Base-by-base conservation (phyloP, 2,329 filamentous ascomycete species). In the Colletotrichum endophyticum region DNA sequence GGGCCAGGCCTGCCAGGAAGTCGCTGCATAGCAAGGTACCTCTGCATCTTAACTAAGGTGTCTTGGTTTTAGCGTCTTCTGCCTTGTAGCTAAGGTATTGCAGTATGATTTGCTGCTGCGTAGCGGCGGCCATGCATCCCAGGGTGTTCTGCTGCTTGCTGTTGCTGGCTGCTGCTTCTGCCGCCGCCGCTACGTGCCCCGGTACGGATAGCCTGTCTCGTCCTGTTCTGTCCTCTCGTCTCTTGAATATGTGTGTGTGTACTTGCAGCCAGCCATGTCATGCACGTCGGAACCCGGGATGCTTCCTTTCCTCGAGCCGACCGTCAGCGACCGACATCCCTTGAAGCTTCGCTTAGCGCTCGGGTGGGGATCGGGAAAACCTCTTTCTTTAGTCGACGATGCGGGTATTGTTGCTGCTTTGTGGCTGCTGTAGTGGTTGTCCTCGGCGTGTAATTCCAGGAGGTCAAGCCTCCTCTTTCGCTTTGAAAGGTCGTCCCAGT, bases 231-330 rank as follows among this genome's bases (percentile, higher is more conserved):
- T 53, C 44, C 44, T 49, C 6, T 49, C 44, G n/a, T 49, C 44
- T 49, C 44, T 53, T 22, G n/a, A 39, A 19, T 9, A 19, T 27
- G 8, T 63, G 59, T 53, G 59, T 44, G 19, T 28, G 28, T 49
- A 53, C 61, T 25, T 36, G 59, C 59, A 32, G 22, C 44, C 27
- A 62, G 28, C 59, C 59, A 34, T 53, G 44, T 53, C 44, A 62
- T 70, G 71, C 56, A 73, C 36, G 39, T 68, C 66, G 66, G 44
- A 44, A 28, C 44, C 44, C 44, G 44, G 44, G n/a, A 25, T 39
- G 64, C 25, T 69, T 69, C 66, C 56, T 66, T 53, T 70, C 57
- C 57, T 62, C 57, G 22, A 73, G 57, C 66, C 72, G 72, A 70
- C 66, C 19, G 66, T 32, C 27, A 49, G 25, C 39, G 36, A 44